Base-by-base conservation (phyloP, 306 rosid genomes). In the Prunus mira region DNA sequence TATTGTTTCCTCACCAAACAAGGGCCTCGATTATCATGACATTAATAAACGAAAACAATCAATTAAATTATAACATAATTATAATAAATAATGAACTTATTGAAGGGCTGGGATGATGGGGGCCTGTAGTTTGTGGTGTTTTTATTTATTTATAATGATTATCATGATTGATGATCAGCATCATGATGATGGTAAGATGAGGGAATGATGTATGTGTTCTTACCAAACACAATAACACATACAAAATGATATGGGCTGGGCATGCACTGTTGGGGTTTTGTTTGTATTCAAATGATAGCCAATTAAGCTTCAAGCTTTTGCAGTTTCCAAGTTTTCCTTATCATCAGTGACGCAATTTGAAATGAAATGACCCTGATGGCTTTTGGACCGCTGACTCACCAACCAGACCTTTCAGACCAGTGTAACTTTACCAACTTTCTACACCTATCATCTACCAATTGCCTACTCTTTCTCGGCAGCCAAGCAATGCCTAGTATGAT, bases 191-290 rank as follows among this genome's bases (percentile, higher is more conserved):
- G 68, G 46, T 60, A 45, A 73, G 61, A 60, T 3, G 77, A 61
- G 58, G 57, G 57, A 73, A 60, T 60, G 69, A 60, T 73, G 77
- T 32, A 52, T 65, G 87, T 67, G 79, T 82, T 82, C 57, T 77
- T 76, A 78, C 78, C 82, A 68, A 78, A 77, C 79, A 20, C 76
- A 58, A 63, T 15, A 63, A 63, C 67, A 15, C 32, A 58, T 68
- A 51, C 79, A 57, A 75, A 81, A 90, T 86, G 57, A 82, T 86
- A 82, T 49, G 74, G 73, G 61, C 79, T 49, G 65, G 72, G 68
- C 82, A 73, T 56, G 79, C 72, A 80, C 76, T 82, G 82, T 86
- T 80, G 73, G 57, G 22, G 47, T 69, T 84, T 77, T 74, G 67
- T 77, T 81, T 38, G 64, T 78, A 66, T 73, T 54, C 74, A 78